Percentiles rank a stretch among this genome's conserved stretches.
phyloP scores from a whole-genome alignment of 345 rosid genomes.

The Adansonia digitata region DNA sequence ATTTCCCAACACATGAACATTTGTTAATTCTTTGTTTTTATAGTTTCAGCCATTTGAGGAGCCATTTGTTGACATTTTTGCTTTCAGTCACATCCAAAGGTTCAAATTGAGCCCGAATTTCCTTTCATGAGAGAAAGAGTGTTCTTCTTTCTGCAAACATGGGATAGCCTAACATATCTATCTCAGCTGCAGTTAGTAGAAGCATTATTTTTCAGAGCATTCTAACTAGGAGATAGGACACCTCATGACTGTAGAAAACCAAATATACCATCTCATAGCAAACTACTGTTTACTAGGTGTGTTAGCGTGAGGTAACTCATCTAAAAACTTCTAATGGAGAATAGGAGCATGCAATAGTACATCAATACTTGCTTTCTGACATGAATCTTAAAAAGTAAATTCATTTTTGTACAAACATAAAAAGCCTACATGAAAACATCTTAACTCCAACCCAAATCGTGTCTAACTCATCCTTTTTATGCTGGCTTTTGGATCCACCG shows the following conservation, averaged over 20 bases:
- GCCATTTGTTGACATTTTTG: too few relatives aligned
- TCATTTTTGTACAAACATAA: slow-evolving; percentile 26
- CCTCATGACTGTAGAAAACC: background rate
- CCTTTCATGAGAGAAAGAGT: background rate
- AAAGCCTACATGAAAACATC: slow-evolving; percentile 22
- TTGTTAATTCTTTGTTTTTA: background rate
- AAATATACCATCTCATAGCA: background rate
- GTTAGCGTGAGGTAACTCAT: background rate
- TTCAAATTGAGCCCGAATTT: background rate
- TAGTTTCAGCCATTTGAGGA: background rate
- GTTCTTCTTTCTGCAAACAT: background rate
- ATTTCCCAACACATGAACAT: background rate
- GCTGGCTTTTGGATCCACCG: slow-evolving; percentile 12
- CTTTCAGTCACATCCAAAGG: background rate
- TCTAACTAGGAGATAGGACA: background rate
- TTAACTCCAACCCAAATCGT: slow-evolving; percentile 5
- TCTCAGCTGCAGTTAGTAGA: background rate
- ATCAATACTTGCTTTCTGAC: slow-evolving; percentile 6
- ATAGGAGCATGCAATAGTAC: background rate
- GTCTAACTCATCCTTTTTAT: background rate
- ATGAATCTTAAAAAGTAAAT: slow-evolving; percentile 13
- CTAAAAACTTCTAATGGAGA: slow-evolving; percentile 3
- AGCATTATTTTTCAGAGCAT: background rate
- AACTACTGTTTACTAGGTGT: background rate
- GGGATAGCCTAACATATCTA: background rate